Conservation (phyloP, 1,284 basidiomycete genomes). For the Pseudomicrostroma phylloplanum region DNA sequence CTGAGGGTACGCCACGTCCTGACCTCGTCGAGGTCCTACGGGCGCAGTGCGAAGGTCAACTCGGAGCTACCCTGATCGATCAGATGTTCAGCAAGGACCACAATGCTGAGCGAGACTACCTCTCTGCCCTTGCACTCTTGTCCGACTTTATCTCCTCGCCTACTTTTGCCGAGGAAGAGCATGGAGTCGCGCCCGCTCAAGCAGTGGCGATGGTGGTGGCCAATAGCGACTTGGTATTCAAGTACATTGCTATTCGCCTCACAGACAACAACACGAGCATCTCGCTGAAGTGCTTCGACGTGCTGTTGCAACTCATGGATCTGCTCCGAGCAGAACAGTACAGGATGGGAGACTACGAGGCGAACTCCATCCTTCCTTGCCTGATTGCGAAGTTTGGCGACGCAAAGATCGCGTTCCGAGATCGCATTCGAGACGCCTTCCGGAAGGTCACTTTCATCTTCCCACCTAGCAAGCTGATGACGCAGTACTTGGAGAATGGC, state of each 20-base stretch:
- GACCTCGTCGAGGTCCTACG: slow-evolving; percentile 82
- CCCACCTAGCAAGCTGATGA: slow-evolving; percentile 82
- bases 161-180: slow-evolving; percentile 61
- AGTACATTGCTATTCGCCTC: slow-evolving; percentile 84
- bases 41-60: slow-evolving; percentile 81
- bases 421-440: slow-evolving; percentile 55
- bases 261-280: slow-evolving; percentile 91
- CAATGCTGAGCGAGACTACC: slow-evolving; percentile 85
- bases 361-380: slow-evolving; percentile 79
- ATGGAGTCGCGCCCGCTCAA: slow-evolving; percentile 58
- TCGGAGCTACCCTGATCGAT: slow-evolving; percentile 68
- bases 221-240: slow-evolving; percentile 85
- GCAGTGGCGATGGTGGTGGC: slow-evolving; percentile 69
- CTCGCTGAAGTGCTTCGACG: slow-evolving; percentile 79
- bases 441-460: slow-evolving; percentile 54
- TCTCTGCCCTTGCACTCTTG: slow-evolving; percentile 68
- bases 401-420: slow-evolving; percentile 53
- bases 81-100: slow-evolving; percentile 84
- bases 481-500: slow-evolving; percentile 56
- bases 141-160: slow-evolving; percentile 65
- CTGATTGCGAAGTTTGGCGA: slow-evolving; percentile 71
- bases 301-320: slow-evolving; percentile 70
- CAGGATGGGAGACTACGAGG: slow-evolving; percentile 81
- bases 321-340: slow-evolving; percentile 68
- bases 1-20: slow-evolving; percentile 74